These are phyloP conservation scores for Metschnikowia similis DNA, from an alignment of 805 yeast species.

Conservation along the genomic window DNA sequence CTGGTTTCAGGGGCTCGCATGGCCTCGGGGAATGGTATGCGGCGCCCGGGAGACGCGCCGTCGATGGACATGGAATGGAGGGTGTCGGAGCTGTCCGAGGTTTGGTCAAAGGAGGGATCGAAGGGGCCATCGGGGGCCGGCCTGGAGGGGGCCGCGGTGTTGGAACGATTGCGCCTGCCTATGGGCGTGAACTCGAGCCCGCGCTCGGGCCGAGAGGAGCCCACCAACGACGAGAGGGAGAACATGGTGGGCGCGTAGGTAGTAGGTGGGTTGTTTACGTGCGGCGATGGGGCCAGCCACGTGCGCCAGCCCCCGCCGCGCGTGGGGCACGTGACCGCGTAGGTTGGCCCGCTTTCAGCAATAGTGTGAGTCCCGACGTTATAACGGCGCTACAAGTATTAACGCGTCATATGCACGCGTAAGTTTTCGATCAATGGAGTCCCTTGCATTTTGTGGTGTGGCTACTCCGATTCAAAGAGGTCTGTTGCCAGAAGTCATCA, in stretches of 20 bases:
- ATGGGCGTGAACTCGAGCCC: slow-evolving; percentile 25
- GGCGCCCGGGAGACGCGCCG: background rate
- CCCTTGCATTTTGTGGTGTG: too few species aligned
- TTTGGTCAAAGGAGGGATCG: slow-evolving; percentile 14
- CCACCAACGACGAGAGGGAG: slow-evolving; percentile 16
- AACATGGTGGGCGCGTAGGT: slow-evolving; percentile 8
- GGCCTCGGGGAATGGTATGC: slow-evolving; percentile 4
- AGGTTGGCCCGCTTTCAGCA: too few species aligned
- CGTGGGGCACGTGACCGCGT: background rate
- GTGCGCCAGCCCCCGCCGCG: background rate
- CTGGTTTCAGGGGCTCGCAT: background rate
- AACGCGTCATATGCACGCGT: too few species aligned
- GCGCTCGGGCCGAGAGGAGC: slow-evolving; percentile 16
- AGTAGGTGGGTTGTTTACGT: slow-evolving; percentile 1
- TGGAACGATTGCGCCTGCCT: slow-evolving; percentile 14
- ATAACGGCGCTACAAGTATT: too few species aligned
- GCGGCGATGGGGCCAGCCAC: background rate
- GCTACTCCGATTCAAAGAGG: too few species aligned
- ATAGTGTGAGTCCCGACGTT: too few species aligned
- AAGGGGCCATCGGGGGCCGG: background rate
- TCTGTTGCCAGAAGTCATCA: too few species aligned
- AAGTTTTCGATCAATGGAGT: too few species aligned
- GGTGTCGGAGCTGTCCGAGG: slow-evolving; percentile 7
- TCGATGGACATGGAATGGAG: slow-evolving; percentile 1
- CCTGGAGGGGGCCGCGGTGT: background rate